These are phyloP conservation scores for Fusarium luffae DNA, from an alignment of 2,329 filamentous ascomycete species.

Conservation along the genomic window DNA sequence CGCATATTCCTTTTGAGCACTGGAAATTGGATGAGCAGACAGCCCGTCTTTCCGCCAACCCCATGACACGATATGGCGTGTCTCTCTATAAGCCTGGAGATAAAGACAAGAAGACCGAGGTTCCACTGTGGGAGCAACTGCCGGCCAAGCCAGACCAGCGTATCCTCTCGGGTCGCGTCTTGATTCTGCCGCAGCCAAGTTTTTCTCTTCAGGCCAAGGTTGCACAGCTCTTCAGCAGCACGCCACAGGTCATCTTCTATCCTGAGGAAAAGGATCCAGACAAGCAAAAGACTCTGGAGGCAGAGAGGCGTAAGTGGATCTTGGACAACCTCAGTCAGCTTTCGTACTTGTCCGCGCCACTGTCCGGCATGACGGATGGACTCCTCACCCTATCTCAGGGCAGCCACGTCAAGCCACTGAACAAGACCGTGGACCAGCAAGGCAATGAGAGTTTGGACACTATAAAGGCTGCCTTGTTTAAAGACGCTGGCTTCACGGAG, in stretches of 20 bases:
- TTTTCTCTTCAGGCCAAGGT: neutral
- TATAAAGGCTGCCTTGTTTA: neutral
- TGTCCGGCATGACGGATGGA: neutral
- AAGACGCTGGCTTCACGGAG: neutral
- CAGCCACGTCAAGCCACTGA: neutral
- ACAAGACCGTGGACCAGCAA: neutral
- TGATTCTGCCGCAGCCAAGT: constrained; percentile 1
- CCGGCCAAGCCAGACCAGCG: neutral
- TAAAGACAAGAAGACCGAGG: neutral
- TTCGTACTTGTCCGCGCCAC: neutral
- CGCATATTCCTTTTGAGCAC: constrained; percentile 49
- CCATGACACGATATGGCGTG: neutral
- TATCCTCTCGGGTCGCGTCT: neutral
- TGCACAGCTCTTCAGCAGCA: neutral
- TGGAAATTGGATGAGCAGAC: constrained; percentile 49
- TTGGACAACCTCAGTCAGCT: neutral
- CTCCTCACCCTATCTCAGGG: neutral
- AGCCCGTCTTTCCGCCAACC: constrained; percentile 14
- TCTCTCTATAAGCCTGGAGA: neutral
- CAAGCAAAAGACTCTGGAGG: neutral
- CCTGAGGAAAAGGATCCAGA: neutral
- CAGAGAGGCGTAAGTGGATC: neutral
- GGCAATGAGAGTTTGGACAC: neutral
- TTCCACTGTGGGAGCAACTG: neutral
- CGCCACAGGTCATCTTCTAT: neutral